These are phyloP conservation scores for Leishmania tropica DNA, from an alignment of 208 protist species.

Conservation along the genomic window DNA sequence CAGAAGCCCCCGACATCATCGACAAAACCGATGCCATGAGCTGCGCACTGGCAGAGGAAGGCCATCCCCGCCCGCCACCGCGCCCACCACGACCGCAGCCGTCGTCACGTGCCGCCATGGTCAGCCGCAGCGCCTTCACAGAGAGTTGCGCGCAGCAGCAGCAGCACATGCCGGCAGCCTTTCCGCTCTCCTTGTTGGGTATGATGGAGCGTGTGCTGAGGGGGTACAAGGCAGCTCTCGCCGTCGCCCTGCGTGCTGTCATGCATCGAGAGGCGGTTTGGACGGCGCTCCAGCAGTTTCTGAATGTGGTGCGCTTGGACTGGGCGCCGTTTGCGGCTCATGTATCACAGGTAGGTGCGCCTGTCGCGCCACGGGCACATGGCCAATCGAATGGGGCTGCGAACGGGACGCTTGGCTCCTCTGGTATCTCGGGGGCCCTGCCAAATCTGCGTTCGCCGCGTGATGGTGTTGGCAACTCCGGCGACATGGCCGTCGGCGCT, in stretches of 20 bases:
- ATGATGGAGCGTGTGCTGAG: conserved; percentile 8
- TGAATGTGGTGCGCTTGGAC: conserved; percentile 15
- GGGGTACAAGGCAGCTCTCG: conserved; percentile 10
- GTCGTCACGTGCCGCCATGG: neutral
- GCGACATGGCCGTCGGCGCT: neutral
- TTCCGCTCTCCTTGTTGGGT: neutral
- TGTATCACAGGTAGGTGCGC: neutral
- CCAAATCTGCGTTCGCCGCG: neutral
- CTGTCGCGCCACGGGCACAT: neutral
- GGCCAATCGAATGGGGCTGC: neutral
- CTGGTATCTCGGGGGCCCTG: neutral
- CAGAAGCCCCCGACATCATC: neutral
- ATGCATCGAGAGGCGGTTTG: conserved; percentile 33
- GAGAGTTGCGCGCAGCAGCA: neutral
- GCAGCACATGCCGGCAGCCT: neutral
- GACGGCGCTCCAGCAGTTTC: conserved; percentile 27
- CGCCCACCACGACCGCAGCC: neutral
- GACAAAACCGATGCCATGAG: neutral
- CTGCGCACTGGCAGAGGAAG: neutral
- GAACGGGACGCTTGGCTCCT: neutral
- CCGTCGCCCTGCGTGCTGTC: conserved; percentile 13
- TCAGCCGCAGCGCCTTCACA: neutral
- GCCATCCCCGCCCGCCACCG: neutral
- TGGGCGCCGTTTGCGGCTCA: neutral
- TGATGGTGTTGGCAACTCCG: neutral